phyloP scores from a whole-genome alignment of 495 filamentous ascomycete genomes.

The Penicillium maclennaniae region DNA sequence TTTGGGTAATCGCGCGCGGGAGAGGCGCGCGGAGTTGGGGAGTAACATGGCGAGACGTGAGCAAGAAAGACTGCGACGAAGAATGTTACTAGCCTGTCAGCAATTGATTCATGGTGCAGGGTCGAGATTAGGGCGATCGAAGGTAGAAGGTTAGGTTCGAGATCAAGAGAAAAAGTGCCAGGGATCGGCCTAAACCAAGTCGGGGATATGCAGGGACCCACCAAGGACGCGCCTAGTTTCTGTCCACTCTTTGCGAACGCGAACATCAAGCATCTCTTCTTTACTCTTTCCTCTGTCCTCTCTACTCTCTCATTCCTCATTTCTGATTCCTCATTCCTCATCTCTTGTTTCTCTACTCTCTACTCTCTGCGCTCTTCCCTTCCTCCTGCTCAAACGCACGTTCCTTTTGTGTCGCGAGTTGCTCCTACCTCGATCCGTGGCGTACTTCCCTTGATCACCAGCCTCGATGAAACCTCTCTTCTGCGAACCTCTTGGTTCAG shows the following conservation, averaged over 20 bases:
- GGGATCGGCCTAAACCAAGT: slow-evolving; percentile 8
- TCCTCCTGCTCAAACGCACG: not conserved
- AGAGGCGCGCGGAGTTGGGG: slow-evolving; percentile 1
- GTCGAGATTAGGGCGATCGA: not conserved
- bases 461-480: not conserved
- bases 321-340: too few relatives aligned
- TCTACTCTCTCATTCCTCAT: too few relatives aligned
- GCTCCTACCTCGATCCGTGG: not conserved
- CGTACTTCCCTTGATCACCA: not conserved
- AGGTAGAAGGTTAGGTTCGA: not conserved
- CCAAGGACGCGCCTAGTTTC: not conserved
- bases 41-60: not conserved
- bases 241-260: not conserved
- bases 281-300: too few relatives aligned
- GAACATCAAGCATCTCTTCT: too few relatives aligned
- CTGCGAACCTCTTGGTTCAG: not conserved
- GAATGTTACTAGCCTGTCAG: not conserved
- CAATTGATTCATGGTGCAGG: not conserved
- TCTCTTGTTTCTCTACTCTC: not conserved
- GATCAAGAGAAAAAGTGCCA: slow-evolving; percentile 2
- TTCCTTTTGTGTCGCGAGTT: not conserved
- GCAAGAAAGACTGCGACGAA: not conserved
- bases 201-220: not conserved
- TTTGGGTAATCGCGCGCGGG: slow-evolving; percentile 5
- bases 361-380: too few relatives aligned